These are phyloP conservation scores for Lentinula aciculospora DNA, from an alignment of 768 basidiomycete genomes.

Conservation along the genomic window DNA sequence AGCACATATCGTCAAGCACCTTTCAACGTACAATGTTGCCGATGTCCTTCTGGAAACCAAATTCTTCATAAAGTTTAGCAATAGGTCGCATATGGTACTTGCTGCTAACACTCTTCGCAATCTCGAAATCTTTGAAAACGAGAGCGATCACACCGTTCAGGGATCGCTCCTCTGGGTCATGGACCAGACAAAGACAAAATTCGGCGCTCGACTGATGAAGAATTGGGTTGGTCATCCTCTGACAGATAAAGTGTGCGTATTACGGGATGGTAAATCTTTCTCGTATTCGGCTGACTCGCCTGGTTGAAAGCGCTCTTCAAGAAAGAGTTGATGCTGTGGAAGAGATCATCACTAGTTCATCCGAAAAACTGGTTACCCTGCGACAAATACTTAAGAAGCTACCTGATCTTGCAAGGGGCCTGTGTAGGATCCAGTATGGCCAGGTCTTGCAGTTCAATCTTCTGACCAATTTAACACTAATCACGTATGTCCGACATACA, in stretches of 20 bases:
- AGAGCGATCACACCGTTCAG: constrained; percentile 65
- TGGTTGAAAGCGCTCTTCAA: constrained; percentile 56
- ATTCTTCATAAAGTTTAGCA: constrained; percentile 77
- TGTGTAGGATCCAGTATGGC: constrained; percentile 87
- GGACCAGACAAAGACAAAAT: constrained; percentile 82
- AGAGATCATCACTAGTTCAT: constrained; percentile 65
- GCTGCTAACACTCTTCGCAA: constrained; percentile 86
- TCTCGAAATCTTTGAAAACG: constrained; percentile 90
- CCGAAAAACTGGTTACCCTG: constrained; percentile 60
- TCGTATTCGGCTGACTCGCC: no score
- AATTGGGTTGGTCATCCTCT: constrained; percentile 88
- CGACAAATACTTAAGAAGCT: constrained; percentile 63
- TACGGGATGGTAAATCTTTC: no score
- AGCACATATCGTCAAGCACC: constrained; percentile 66
- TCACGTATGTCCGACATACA: constrained; percentile 20
- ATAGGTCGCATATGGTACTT: constrained; percentile 79
- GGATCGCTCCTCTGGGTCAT: constrained; percentile 85
- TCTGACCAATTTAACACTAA: neutral
- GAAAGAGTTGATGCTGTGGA: constrained; percentile 80
- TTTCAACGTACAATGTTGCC: constrained; percentile 70
- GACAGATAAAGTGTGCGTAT: constrained; percentile 56
- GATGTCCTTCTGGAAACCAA: constrained; percentile 71
- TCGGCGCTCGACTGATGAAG: constrained; percentile 79
- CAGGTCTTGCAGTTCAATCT: constrained; percentile 44
- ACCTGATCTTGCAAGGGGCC: constrained; percentile 85